Evolutionary conservation across 495 filamentous ascomycete genomes (phyloP).

Genomic region (Penicillium robsamsonii): DNA sequence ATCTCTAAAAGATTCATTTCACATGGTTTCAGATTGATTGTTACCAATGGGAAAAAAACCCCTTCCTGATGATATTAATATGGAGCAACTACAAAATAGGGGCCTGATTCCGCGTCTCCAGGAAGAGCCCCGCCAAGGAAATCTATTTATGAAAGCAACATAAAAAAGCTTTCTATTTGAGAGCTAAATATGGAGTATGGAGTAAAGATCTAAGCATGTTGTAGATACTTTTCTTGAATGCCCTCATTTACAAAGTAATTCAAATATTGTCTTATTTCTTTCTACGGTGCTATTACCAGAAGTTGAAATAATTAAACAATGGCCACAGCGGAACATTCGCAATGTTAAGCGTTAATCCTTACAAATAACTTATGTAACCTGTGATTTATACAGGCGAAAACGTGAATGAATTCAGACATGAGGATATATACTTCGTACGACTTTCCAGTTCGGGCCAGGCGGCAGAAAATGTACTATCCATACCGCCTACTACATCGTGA

Average conservation of each 20-base stretch:
- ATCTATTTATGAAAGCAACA: neutral
- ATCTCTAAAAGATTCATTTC: neutral
- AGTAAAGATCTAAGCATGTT: neutral
- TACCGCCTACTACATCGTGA: neutral
- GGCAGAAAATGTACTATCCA: neutral
- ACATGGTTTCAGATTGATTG: slow-evolving; percentile 8
- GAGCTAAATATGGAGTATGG: neutral
- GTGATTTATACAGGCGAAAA: neutral
- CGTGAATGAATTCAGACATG: neutral
- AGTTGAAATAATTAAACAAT: neutral
- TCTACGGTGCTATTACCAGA: neutral
- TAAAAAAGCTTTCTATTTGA: neutral
- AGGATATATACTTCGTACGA: neutral
- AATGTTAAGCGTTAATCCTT: neutral
- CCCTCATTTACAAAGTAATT: neutral
- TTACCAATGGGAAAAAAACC: neutral
- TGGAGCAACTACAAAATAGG: slow-evolving; percentile 2
- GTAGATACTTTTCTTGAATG: neutral
- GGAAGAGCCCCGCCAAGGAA: neutral
- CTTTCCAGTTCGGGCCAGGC: neutral
- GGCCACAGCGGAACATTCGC: neutral
- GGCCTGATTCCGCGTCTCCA: neutral
- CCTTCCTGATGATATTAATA: neutral
- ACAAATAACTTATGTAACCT: neutral
- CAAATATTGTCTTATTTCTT: neutral